phyloP scores from a whole-genome alignment of 2,329 filamentous ascomycete species.

The Xylariomycetidae sp. region DNA sequence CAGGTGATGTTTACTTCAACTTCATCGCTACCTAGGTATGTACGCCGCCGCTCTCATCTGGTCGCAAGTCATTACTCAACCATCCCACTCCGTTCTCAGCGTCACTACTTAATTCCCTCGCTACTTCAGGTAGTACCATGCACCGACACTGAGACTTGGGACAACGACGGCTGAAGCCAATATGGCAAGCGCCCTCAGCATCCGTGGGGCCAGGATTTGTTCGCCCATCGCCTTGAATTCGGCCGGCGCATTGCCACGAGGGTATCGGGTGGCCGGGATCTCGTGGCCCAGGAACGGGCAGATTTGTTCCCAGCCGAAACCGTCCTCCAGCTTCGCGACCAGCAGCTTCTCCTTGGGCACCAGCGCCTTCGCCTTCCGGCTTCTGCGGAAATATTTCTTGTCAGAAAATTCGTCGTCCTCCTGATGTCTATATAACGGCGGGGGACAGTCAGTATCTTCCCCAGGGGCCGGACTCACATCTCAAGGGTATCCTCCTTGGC shows the following conservation, averaged over 20 bases:
- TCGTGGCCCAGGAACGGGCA: conserved; percentile 27
- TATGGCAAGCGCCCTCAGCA: conserved; percentile 6
- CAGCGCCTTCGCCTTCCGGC: conserved; percentile 17
- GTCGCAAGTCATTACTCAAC: too few relatives aligned
- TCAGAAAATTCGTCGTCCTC: too few relatives aligned
- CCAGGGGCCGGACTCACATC: conserved; percentile 3
- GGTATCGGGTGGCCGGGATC: conserved; percentile 25
- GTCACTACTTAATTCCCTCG: background rate
- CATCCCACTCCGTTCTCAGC: conserved; percentile 1
- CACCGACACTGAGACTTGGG: conserved; percentile 6
- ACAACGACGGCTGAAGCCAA: conserved; percentile 6
- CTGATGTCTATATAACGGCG: too few relatives aligned
- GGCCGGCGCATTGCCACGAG: conserved; percentile 23
- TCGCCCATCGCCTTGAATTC: conserved; percentile 19
- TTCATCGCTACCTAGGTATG: too few relatives aligned
- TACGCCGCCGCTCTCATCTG: too few relatives aligned
- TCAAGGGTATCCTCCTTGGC: conserved; percentile 9
- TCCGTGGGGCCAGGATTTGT: conserved; percentile 6
- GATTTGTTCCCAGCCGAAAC: conserved; percentile 31
- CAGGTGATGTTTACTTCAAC: too few relatives aligned
- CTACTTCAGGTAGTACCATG: conserved; percentile 8
- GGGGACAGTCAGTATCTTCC: too few relatives aligned
- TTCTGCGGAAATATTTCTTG: conserved; percentile 13
- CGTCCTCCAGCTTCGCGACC: conserved; percentile 28
- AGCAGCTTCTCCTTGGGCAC: conserved; percentile 24